Percentiles rank a stretch among this genome's conserved stretches.
Evolutionary conservation across 306 rosid genomes (phyloP).

Genomic region (Senna tora): DNA sequence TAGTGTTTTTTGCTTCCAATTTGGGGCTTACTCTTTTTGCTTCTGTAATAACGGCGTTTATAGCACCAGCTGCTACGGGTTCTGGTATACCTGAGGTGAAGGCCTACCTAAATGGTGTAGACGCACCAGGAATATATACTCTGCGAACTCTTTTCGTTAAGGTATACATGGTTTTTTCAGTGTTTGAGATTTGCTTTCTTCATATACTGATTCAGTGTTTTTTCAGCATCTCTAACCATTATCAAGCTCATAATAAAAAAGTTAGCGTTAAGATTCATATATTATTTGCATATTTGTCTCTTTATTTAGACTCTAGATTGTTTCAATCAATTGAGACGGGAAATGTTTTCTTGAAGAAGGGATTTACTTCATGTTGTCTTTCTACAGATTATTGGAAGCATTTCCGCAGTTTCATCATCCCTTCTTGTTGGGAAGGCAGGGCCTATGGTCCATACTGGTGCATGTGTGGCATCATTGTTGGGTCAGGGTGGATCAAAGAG

Average conservation of each 20-base stretch:
- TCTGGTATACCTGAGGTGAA: conserved; percentile 98
- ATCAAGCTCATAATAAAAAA: background rate
- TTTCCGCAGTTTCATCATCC: conserved; percentile 87
- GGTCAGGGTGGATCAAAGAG: conserved; percentile 86
- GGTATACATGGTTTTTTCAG: conserved; percentile 45
- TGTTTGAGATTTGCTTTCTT: conserved; percentile 7
- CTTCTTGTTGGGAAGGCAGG: conserved; percentile 92
- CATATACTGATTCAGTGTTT: too few relatives aligned
- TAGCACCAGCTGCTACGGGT: conserved; percentile 86
- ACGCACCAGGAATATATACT: conserved; percentile 82
- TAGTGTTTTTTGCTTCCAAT: conserved; percentile 68
- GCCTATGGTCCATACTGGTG: conserved; percentile 98
- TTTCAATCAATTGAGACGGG: conserved; percentile 7
- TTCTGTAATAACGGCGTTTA: conserved; percentile 61
- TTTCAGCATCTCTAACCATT: background rate
- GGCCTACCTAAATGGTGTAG: conserved; percentile 93
- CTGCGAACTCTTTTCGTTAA: conserved; percentile 69
- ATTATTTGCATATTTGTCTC: background rate
- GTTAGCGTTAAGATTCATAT: conserved; percentile 9
- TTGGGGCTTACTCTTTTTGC: conserved; percentile 77
- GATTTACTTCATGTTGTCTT: conserved; percentile 31
- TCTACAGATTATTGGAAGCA: conserved; percentile 86
- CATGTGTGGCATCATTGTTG: conserved; percentile 82
- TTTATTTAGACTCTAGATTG: conserved; percentile 9
- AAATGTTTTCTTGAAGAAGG: conserved; percentile 31